Evolutionary conservation across 352 stramenopile species (phyloP).

Genomic region (Ophiocytium majus): DNA sequence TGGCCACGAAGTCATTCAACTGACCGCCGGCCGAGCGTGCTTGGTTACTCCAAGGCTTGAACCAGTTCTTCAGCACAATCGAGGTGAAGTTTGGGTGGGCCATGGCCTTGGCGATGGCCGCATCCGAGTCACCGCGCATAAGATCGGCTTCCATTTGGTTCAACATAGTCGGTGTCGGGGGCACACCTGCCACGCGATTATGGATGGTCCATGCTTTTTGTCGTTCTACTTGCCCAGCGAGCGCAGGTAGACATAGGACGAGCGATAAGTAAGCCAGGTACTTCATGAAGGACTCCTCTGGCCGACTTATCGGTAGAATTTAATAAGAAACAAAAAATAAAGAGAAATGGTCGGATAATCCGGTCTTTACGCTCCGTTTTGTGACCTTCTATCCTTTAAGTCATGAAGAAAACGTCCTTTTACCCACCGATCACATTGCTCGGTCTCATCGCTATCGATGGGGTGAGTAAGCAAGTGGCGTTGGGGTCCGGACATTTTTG

Average conservation of each 20-base stretch:
- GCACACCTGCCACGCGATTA: slow-evolving; percentile 1
- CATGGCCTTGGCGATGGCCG: not conserved
- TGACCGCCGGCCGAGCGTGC: not conserved
- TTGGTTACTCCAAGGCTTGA: not conserved
- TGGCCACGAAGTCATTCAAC: not conserved
- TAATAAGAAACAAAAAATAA: not conserved
- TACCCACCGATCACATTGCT: not conserved
- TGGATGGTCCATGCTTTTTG: not conserved
- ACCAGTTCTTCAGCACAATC: not conserved
- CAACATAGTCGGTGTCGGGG: not conserved
- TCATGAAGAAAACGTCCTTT: not conserved
- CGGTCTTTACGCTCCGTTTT: not conserved
- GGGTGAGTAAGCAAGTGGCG: not conserved
- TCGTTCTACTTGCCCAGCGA: not conserved
- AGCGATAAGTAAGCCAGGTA: not conserved
- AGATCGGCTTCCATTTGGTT: not conserved
- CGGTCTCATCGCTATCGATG: not conserved
- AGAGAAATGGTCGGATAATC: not conserved
- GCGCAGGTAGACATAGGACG: not conserved
- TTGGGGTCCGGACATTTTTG: not conserved
- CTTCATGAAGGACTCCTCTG: not conserved
- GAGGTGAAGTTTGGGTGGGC: not conserved
- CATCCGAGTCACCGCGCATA: not conserved
- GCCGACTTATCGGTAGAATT: not conserved
- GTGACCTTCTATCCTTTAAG: not conserved